Conservation (phyloP, 116 monocot genomes). For the Trichopus zeylanicus region DNA sequence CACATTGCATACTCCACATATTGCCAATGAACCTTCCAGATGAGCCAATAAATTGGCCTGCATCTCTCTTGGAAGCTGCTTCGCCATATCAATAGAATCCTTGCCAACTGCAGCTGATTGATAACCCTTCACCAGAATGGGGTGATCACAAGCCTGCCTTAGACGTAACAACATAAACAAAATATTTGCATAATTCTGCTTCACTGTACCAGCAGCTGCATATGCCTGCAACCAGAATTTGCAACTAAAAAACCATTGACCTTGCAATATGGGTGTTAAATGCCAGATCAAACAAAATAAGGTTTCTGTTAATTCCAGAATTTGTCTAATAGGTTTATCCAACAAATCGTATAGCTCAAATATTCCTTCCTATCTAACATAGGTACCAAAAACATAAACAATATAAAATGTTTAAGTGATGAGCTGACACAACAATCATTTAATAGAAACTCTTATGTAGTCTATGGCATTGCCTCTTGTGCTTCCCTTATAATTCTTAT, state of each 20-base stretch:
- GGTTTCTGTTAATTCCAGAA: background rate
- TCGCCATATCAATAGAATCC: slow-evolving; percentile 53
- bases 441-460: too few species aligned
- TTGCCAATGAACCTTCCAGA: slow-evolving; percentile 59
- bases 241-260: background rate
- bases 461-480: too few species aligned
- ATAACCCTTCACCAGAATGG: slow-evolving; percentile 64
- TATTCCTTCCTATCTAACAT: too few species aligned
- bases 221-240: slow-evolving; percentile 47
- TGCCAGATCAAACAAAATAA: background rate
- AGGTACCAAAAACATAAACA: too few species aligned
- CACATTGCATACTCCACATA: slow-evolving; percentile 81
- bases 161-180: slow-evolving; percentile 89
- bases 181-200: slow-evolving; percentile 95
- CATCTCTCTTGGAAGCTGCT: slow-evolving; percentile 59
- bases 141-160: slow-evolving; percentile 95
- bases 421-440: too few species aligned
- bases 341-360: too few species aligned
- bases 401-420: too few species aligned
- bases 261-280: too few species aligned
- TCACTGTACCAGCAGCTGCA: slow-evolving; percentile 91
- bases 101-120: slow-evolving; percentile 32
- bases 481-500: too few species aligned
- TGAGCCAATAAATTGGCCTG: slow-evolving; percentile 38
- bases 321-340: too few species aligned